A percentile compares a stretch with the other conserved stretches of the same genome.
Evolutionary conservation across 768 basidiomycete genomes (phyloP).

Genomic region (Crepidotus variabilis): DNA sequence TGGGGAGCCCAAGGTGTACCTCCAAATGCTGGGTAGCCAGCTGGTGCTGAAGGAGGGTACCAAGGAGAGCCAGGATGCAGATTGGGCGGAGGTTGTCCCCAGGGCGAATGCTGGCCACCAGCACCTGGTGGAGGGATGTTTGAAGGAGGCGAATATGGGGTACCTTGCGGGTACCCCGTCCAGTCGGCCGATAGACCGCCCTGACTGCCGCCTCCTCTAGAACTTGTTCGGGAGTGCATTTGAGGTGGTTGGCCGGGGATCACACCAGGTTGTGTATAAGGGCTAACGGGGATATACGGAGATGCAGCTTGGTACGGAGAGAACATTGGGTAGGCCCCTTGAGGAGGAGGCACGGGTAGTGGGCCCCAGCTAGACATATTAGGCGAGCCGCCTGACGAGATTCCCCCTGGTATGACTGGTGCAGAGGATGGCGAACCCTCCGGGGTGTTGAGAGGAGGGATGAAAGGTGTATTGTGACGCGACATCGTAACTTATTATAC

Average conservation of each 20-base stretch:
- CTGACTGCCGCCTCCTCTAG: conserved; percentile 9
- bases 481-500: conserved; percentile 4
- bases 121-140: conserved; percentile 11
- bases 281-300: conserved; percentile 13
- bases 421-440: conserved; percentile 26
- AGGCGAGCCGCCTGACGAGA: conserved; percentile 20
- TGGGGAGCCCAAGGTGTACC: conserved; percentile 7
- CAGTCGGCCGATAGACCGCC: conserved; percentile 22
- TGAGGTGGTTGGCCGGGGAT: conserved; percentile 6
- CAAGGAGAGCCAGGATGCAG: conserved; percentile 12
- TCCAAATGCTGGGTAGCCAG: conserved; percentile 13
- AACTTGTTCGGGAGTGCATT: not conserved
- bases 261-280: conserved; percentile 9
- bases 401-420: conserved; percentile 19
- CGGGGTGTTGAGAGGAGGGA: conserved; percentile 38
- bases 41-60: conserved; percentile 14
- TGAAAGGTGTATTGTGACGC: conserved; percentile 28
- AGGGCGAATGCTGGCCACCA: conserved; percentile 9
- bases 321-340: conserved; percentile 13
- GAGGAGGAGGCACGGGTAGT: conserved; percentile 21
- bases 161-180: conserved; percentile 27
- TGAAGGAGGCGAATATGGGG: conserved; percentile 10
- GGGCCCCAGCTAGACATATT: conserved; percentile 24
- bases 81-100: conserved; percentile 7
- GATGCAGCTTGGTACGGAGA: conserved; percentile 15